phyloP scores from a whole-genome alignment of 257 asterid genomes.

The Primulina tabacum region DNA sequence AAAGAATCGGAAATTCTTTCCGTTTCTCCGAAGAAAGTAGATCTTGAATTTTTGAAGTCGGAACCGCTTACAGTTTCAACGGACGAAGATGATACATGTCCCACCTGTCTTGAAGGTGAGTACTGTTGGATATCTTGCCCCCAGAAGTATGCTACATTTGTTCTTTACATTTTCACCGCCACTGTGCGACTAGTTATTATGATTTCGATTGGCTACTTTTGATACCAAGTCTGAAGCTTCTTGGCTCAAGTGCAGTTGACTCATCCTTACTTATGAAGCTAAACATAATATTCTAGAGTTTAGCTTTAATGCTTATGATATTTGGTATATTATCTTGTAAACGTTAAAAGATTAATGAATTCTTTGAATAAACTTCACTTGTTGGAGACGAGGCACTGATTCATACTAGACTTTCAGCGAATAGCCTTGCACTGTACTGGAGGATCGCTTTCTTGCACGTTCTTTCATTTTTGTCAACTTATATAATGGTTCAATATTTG shows the following conservation, averaged over 20 bases:
- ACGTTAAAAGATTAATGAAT: too few relatives aligned
- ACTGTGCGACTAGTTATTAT: not conserved
- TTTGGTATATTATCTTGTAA: too few relatives aligned
- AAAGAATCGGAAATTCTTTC: conserved; percentile 24
- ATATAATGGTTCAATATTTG: not conserved
- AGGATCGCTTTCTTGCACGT: not conserved
- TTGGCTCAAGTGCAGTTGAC: not conserved
- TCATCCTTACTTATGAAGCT: not conserved
- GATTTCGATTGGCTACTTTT: not conserved
- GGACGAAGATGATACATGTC: conserved; percentile 47
- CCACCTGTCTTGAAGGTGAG: conserved; percentile 54
- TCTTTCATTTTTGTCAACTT: not conserved
- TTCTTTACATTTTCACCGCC: not conserved
- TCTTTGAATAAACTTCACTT: not conserved
- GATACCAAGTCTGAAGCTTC: not conserved
- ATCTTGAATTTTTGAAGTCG: conserved; percentile 31
- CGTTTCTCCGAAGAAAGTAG: conserved; percentile 29
- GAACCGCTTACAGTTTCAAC: conserved; percentile 16
- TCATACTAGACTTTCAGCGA: not conserved
- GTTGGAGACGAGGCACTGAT: not conserved
- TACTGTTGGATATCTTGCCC: not conserved
- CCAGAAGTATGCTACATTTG: not conserved
- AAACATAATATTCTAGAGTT: not conserved
- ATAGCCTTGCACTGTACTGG: not conserved
- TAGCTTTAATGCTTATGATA: too few relatives aligned